A percentile compares a stretch with the other conserved stretches of the same genome.
These are phyloP conservation scores for Trichosporon inkin DNA, from an alignment of 1,284 basidiomycete species.

Conservation along the genomic window DNA sequence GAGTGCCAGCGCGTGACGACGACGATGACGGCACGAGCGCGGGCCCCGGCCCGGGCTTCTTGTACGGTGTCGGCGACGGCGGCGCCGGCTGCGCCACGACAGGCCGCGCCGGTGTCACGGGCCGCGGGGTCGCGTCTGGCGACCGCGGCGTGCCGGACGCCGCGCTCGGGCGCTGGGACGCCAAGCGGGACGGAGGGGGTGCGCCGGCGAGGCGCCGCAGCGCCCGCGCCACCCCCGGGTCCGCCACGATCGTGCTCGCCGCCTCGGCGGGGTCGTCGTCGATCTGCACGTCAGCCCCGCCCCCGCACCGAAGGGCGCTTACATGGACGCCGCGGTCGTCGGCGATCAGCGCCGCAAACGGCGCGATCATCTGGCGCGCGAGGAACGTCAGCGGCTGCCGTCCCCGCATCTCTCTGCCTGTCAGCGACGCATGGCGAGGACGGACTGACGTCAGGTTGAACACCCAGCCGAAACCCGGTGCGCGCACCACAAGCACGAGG, in stretches of 20 bases:
- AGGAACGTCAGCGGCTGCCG: conserved; percentile 28
- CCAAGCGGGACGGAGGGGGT: conserved; percentile 9
- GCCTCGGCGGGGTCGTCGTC: conserved; percentile 7
- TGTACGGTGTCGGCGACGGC: conserved; percentile 17
- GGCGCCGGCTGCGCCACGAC: conserved; percentile 9
- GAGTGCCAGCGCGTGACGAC: neutral
- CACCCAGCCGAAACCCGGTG: conserved; percentile 24
- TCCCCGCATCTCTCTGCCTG: conserved; percentile 25
- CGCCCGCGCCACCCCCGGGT: conserved; percentile 16
- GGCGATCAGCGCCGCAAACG: conserved; percentile 26
- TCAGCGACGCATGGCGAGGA: neutral
- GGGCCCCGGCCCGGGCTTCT: neutral
- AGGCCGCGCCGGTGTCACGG: conserved; percentile 4
- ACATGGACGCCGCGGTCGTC: conserved; percentile 23
- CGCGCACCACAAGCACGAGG: conserved; percentile 19
- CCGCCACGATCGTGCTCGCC: conserved; percentile 16
- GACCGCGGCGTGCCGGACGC: neutral
- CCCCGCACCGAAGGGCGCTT: neutral
- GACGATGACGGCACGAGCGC: neutral
- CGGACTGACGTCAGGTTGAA: conserved; percentile 32
- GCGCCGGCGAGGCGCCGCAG: conserved; percentile 18
- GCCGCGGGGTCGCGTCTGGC: conserved; percentile 12
- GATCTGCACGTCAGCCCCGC: conserved; percentile 11
- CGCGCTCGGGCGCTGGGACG: neutral
- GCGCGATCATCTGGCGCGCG: conserved; percentile 31